Percentiles rank a stretch among this genome's conserved stretches.
Evolutionary conservation across 345 rosid species (phyloP).

Genomic region (Durio zibethinus): DNA sequence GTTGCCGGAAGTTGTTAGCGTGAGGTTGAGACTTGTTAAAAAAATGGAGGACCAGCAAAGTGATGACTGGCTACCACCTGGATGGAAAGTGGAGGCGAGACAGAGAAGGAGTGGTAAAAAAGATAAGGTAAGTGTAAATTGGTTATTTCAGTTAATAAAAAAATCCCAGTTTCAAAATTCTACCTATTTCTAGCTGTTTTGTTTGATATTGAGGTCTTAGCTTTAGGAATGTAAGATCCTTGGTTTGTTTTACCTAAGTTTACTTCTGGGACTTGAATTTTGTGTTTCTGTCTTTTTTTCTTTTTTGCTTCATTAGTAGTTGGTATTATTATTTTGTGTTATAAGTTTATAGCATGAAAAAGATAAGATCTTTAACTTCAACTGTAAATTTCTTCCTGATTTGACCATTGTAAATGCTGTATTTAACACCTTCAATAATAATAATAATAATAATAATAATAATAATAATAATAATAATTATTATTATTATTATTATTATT

Average conservation of each 20-base stretch:
- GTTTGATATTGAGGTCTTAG: neutral
- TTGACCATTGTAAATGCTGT: neutral
- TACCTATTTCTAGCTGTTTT: neutral
- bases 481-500: no score
- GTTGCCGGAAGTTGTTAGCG: neutral
- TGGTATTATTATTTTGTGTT: neutral
- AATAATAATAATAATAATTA: no score
- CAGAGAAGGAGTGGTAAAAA: conserved; percentile 60
- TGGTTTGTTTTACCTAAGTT: conserved; percentile 14
- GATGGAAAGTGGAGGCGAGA: conserved; percentile 58
- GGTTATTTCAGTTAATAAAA: no score
- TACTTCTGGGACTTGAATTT: neutral
- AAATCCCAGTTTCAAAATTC: neutral
- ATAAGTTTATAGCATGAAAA: neutral
- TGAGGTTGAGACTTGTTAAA: neutral
- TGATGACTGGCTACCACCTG: conserved; percentile 37
- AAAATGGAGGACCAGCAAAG: conserved; percentile 3
- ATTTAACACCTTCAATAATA: neutral
- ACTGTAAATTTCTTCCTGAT: neutral
- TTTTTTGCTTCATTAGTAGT: neutral
- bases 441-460: no score
- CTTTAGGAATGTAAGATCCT: conserved; percentile 20
- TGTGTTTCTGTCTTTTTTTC: neutral
- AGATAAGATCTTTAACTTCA: neutral
- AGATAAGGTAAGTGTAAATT: conserved; percentile 53